Conservation (phyloP, 352 stramenopile genomes). For the Globisporangium acanthophoron region DNA sequence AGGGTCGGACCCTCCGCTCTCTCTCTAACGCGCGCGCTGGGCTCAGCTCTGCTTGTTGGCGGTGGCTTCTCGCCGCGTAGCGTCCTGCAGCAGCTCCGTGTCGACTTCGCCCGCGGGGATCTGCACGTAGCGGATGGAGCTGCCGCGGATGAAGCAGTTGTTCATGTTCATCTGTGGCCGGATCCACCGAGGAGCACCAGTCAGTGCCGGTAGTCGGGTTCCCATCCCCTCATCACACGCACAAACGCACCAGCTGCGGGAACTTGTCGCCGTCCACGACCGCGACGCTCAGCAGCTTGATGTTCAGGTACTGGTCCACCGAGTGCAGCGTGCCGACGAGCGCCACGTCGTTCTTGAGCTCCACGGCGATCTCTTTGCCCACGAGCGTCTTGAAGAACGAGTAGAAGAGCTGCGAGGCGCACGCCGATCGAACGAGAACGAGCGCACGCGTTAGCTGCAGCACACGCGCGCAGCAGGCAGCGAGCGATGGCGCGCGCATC, state of each 20-base stretch:
- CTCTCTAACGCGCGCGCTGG: neutral
- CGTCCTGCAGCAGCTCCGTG: conserved; percentile 92
- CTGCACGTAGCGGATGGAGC: conserved; percentile 98
- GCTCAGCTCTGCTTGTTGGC: conserved; percentile 65
- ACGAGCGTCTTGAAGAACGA: conserved; percentile 99
- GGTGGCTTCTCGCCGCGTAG: conserved; percentile 58
- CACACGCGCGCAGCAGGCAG: neutral
- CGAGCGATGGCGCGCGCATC: too few relatives aligned
- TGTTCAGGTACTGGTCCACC: conserved; percentile 99
- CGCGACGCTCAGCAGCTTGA: conserved; percentile 96
- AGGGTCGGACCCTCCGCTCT: neutral
- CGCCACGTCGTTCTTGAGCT: conserved; percentile 99
- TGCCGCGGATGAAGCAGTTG: conserved; percentile 98
- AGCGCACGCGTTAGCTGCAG: neutral
- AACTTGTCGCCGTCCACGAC: conserved; percentile 96
- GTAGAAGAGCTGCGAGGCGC: conserved; percentile 90
- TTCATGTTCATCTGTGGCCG: conserved; percentile 89
- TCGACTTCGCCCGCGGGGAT: conserved; percentile 96
- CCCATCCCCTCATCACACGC: too few relatives aligned
- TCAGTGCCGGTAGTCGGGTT: too few relatives aligned
- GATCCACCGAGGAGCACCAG: too few relatives aligned
- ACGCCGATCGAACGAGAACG: too few relatives aligned
- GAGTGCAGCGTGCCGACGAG: conserved; percentile 95
- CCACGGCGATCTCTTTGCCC: conserved; percentile 96
- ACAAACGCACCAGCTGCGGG: conserved; percentile 88